Percentiles rank a stretch among this genome's conserved stretches.
Conservation (phyloP, 441 rosid genomes). For the Manihot esculenta region DNA sequence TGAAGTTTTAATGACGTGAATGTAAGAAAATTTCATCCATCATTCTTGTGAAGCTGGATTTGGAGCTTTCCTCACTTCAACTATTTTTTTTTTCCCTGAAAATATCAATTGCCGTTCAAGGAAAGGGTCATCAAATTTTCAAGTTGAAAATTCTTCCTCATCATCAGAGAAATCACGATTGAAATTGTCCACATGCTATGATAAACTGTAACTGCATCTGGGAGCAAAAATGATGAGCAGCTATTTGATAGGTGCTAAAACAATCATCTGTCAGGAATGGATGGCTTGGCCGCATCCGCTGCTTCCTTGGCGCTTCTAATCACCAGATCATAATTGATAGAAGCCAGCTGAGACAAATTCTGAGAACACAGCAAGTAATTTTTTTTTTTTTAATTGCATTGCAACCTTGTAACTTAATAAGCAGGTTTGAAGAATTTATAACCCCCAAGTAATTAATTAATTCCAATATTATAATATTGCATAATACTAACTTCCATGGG, state of each 20-base stretch:
- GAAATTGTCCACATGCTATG: neutral
- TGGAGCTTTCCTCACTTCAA: too few species aligned
- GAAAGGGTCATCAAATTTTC: slow-evolving; percentile 8
- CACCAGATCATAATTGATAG: slow-evolving; percentile 84
- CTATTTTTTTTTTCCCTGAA: too few species aligned
- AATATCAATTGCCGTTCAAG: neutral
- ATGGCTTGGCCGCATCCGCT: slow-evolving; percentile 49
- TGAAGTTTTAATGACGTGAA: neutral
- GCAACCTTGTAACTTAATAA: neutral
- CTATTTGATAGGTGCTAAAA: neutral
- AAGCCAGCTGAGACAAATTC: slow-evolving; percentile 95
- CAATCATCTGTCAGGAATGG: slow-evolving; percentile 31
- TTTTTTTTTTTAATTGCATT: neutral
- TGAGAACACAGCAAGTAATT: slow-evolving; percentile 33
- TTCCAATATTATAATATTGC: neutral
- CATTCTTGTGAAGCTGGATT: too few species aligned
- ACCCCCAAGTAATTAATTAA: neutral
- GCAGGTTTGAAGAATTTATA: neutral
- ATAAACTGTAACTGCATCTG: neutral
- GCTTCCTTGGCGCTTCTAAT: slow-evolving; percentile 61
- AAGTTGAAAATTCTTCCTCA: neutral
- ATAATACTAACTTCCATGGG: neutral
- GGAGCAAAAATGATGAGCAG: slow-evolving; percentile 1
- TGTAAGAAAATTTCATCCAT: neutral
- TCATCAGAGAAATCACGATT: neutral